Base-by-base conservation (phyloP, 345 rosid genomes). In the Leavenworthia alabamica region DNA sequence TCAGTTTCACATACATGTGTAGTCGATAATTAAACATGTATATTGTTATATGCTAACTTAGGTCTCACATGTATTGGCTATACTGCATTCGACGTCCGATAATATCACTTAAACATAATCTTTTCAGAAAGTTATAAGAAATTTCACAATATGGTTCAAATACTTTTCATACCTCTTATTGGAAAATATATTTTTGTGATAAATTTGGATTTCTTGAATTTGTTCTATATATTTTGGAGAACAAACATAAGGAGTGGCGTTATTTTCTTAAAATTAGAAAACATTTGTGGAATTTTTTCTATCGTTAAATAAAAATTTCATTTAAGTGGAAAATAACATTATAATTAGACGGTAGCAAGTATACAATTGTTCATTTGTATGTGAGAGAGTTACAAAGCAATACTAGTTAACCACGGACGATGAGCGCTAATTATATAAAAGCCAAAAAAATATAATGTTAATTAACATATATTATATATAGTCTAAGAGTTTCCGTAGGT, bases 401-500 rank as follows among this genome's bases (percentile, higher is more conserved):
- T 24, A 24, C 27, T 24, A 54, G 63, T 37, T 37, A 52, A 45
- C 53, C 24, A 58, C 33, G 66, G 45, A 68, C 48, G 48, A 55
- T 53, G 11, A 20, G 56, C 49, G 56, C 49, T 61, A 36, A 12
- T 36, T 52, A 58, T 35, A 68, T 60, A 27, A 41, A 36, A 28
- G 51, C 51, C 43, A 46, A 44, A 39, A 20, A 13, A 4, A 29
- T 60, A 29, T 51, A 52, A 53, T 53, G 19, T 40, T 37, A 37
- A 37, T 44, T 60, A 24, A 39, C 68, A 62, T 54, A 54, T 47
- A 26, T 20, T 29, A 47, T 52, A 56, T 52, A 63, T 47, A 63
- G 32, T 50, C 70, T 62, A 56, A 39, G 53, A 47, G 58, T 39
- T 48, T 33, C 41, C 70, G 41, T 71, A 71, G 75, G 66, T 42